Percentiles rank a stretch among this genome's conserved stretches.
Conservation (phyloP, 129 eudicot genomes). For the Helianthus tuberosus region DNA sequence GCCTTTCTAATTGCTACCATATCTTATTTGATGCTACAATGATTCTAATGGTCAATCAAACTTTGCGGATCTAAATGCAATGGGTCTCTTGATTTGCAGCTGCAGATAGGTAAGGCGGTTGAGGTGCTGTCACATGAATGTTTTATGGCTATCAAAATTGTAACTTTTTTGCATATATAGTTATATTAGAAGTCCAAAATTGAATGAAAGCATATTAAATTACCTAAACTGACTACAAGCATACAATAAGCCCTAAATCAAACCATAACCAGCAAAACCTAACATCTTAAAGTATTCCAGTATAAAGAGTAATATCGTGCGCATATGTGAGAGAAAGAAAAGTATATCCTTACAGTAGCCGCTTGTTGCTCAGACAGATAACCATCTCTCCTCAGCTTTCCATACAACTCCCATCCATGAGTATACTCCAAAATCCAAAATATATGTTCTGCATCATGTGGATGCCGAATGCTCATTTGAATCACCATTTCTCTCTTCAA, state of each 20-base stretch:
- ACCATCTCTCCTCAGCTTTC: constrained; percentile 33
- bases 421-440: constrained; percentile 86
- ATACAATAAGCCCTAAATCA: not conserved
- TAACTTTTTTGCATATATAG: no score
- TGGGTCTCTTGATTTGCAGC: no score
- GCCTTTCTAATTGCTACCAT: no score
- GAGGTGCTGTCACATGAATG: no score
- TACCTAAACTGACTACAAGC: not conserved
- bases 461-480: constrained; percentile 74
- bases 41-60: no score
- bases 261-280: not conserved
- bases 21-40: no score
- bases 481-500: constrained; percentile 82
- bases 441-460: constrained; percentile 54
- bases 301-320: not conserved
- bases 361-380: constrained; percentile 41
- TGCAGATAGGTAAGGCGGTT: no score
- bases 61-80: no score
- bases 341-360: constrained; percentile 32
- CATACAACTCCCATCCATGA: constrained; percentile 85
- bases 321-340: not conserved
- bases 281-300: not conserved
- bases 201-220: not conserved
- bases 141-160: no score
- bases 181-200: no score